Evolutionary conservation across 2,329 filamentous ascomycete species (phyloP).

Genomic region (Claviceps capensis): DNA sequence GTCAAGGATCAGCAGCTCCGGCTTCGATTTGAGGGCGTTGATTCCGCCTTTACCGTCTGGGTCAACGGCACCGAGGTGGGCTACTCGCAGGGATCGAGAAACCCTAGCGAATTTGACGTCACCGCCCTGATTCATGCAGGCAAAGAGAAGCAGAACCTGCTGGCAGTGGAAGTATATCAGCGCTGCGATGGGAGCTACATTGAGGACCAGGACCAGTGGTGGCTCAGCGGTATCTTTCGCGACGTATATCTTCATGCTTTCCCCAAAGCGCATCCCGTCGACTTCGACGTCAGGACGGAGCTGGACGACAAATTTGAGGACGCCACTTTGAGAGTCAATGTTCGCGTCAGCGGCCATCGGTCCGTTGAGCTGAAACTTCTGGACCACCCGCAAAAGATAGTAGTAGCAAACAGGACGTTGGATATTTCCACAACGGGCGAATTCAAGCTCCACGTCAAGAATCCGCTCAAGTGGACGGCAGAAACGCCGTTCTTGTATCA

Average conservation of each 20-base stretch:
- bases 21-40: constrained; percentile 63
- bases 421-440: constrained; percentile 22
- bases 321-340: constrained; percentile 34
- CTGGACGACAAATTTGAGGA: constrained; percentile 40
- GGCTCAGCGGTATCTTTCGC: constrained; percentile 53
- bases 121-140: constrained; percentile 32
- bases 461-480: constrained; percentile 53
- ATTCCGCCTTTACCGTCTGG: constrained; percentile 58
- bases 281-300: constrained; percentile 41
- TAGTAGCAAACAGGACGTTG: constrained; percentile 14
- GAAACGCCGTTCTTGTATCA: constrained; percentile 52
- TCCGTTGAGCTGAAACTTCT: constrained; percentile 22
- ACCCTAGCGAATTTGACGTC: constrained; percentile 62
- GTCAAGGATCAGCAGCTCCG: constrained; percentile 42
- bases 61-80: constrained; percentile 55
- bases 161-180: constrained; percentile 59
- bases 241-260: constrained; percentile 55
- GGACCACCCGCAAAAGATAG: constrained; percentile 16
- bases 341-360: constrained; percentile 25
- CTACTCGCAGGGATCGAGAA: constrained; percentile 59
- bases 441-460: constrained; percentile 26
- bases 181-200: constrained; percentile 60
- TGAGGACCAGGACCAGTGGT: constrained; percentile 61
- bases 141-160: constrained; percentile 41
- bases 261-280: constrained; percentile 37